phyloP scores from a whole-genome alignment of 495 filamentous ascomycete species.

The Physcia stellaris region DNA sequence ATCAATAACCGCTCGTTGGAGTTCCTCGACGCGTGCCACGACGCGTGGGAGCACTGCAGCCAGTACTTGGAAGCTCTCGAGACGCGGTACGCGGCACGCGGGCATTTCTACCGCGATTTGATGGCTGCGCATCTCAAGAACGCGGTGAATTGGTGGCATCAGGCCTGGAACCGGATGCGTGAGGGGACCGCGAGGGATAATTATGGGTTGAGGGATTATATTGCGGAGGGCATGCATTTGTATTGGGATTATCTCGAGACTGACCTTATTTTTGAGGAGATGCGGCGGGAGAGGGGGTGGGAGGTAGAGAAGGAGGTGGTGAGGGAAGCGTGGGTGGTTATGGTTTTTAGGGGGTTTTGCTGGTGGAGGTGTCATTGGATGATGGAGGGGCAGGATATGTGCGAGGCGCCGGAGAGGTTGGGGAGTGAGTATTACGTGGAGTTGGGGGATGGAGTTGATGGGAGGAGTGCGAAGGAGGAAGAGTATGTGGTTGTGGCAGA shows the following conservation, averaged over 20 bases:
- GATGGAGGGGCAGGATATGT: constrained; percentile 5
- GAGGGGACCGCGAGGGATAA: neutral
- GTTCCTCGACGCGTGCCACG: neutral
- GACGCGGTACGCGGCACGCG: neutral
- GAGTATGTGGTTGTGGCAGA: no score
- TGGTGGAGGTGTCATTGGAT: constrained; percentile 14
- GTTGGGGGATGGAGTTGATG: no score
- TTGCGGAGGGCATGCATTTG: constrained; percentile 11
- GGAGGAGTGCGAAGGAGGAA: no score
- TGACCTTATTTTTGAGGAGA: constrained; percentile 4
- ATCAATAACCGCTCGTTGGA: neutral
- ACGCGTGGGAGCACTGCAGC: neutral
- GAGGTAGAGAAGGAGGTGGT: constrained; percentile 3
- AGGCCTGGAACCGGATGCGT: neutral
- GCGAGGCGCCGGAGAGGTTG: neutral
- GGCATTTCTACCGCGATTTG: constrained; percentile 5
- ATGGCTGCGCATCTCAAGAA: constrained; percentile 7
- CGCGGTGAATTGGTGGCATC: constrained; percentile 3
- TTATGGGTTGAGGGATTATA: constrained; percentile 5
- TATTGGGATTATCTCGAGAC: constrained; percentile 10
- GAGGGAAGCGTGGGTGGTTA: constrained; percentile 9
- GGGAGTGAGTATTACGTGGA: no score
- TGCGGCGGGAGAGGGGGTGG: neutral
- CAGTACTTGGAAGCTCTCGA: neutral
- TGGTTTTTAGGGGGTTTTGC: constrained; percentile 12